Evolutionary conservation across 805 yeast genomes (phyloP).

Genomic region (Yamadazyma laniorum): DNA sequence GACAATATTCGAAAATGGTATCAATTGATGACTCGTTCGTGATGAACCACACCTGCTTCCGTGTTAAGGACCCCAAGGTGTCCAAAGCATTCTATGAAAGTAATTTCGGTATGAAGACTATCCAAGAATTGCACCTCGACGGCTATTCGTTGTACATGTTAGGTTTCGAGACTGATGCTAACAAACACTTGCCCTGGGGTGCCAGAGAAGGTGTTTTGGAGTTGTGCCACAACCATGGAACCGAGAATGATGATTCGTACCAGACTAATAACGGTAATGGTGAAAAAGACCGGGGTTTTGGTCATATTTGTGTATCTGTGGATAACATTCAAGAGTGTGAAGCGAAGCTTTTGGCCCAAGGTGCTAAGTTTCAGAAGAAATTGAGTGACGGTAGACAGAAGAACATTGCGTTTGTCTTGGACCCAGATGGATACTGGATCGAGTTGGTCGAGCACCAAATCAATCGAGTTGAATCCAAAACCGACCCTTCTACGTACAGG

Average conservation of each 20-base stretch:
- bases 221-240: conserved; percentile 77
- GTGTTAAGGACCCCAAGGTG: conserved; percentile 77
- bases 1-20: too few relatives aligned
- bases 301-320: conserved; percentile 88
- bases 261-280: conserved; percentile 76
- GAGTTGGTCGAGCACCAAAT: conserved; percentile 69
- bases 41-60: conserved; percentile 71
- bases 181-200: conserved; percentile 37
- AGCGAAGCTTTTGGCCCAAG: conserved; percentile 51
- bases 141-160: conserved; percentile 70
- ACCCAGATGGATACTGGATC: conserved; percentile 97
- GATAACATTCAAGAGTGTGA: conserved; percentile 71
- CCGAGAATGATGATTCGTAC: conserved; percentile 56
- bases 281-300: conserved; percentile 86
- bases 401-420: conserved; percentile 90
- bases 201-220: conserved; percentile 72
- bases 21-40: conserved; percentile 35
- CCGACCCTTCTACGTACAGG: conserved; percentile 43
- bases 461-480: conserved; percentile 37
- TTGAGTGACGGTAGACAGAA: conserved; percentile 88
- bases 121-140: conserved; percentile 51
- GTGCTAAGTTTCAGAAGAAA: conserved; percentile 78
- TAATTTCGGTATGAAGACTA: conserved; percentile 68
- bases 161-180: conserved; percentile 49
- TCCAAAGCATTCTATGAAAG: conserved; percentile 72